Evolutionary conservation across 495 filamentous ascomycete genomes (phyloP), one percentile per base, ranked within the genome.

Genomic region (Aspergillus sparsus): DNA sequence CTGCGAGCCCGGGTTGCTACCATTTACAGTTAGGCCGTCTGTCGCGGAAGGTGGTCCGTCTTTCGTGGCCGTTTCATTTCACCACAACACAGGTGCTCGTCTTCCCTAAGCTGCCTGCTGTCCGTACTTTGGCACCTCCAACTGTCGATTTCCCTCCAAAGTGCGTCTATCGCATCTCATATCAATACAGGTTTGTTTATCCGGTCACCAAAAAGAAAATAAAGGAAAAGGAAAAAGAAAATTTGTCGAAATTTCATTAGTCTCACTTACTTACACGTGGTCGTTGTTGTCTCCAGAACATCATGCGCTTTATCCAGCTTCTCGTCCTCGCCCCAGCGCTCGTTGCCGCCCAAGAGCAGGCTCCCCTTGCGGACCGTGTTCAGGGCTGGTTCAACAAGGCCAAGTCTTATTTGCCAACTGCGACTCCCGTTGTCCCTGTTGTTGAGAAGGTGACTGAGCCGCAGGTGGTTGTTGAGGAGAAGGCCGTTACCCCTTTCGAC

Each of bases 331-430:
- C 91, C 64, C 87, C 89, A 59, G 80, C 87, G 21, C 77, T 94
- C 66, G 87, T 86, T 57, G 75, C 81, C 53, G 89, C 88, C 71
- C 81, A 92, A 80, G 78, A 88, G 76, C 85, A 93, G 81, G 75
- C 88, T 75, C 85, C 84, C 57, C 84, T 92, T 65, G 78, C 80
- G 51, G 87, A 91, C 50, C 85, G 86, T 61, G 78, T 86, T 32
- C 84, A 87, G 73, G 80, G 80, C 64, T 89, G 80, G 76, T 80
- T 87, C 64, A 81, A 85, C 66, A 82, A 86, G 65, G 77, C 83
- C 49, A 80, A 82, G 59, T 78, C 81, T 34, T 83, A 81, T 67
- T 75, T 91, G 60, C 82, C 87, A 37, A 80, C 78, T 37, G 76
- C 80, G 37, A 79, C 77, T 37, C 75, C 80, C 1, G 74, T 74